phyloP scores from a whole-genome alignment of 108 stramenopile genomes.

The Nitzschia sp. region DNA sequence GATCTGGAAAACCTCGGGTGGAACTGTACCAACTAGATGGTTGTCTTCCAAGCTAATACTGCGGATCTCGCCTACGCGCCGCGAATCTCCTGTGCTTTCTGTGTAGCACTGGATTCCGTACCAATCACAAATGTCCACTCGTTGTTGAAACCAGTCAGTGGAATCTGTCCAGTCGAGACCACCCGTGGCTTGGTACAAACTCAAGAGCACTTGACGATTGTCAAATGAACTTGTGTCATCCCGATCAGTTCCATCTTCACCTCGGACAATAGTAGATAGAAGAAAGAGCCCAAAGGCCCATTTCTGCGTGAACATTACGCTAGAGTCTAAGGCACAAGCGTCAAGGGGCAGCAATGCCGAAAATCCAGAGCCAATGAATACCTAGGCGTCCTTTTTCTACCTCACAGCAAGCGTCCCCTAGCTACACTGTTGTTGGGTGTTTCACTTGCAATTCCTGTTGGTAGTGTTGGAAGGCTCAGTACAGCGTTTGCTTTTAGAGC shows the following conservation, averaged over 20 bases:
- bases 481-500: too few species aligned
- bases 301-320: not conserved
- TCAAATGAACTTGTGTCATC: conserved; percentile 10
- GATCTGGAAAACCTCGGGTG: conserved; percentile 56
- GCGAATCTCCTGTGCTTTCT: conserved; percentile 10
- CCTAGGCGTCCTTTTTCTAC: too few species aligned
- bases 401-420: too few species aligned
- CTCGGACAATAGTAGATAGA: not conserved
- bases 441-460: too few species aligned
- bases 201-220: conserved; percentile 23
- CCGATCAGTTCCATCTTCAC: conserved; percentile 4
- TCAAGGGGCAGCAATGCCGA: too few species aligned
- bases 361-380: too few species aligned
- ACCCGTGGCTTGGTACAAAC: conserved; percentile 23
- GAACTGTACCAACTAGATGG: conserved; percentile 63
- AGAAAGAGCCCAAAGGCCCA: conserved; percentile 1
- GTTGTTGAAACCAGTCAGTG: conserved; percentile 37
- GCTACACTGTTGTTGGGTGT: too few species aligned
- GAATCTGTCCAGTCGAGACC: conserved; percentile 35
- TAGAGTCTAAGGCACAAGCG: too few species aligned
- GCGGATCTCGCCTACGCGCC: conserved; percentile 51
- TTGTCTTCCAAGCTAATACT: conserved; percentile 59
- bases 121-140: conserved; percentile 54
- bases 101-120: conserved; percentile 64
- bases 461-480: too few species aligned